Conservation (phyloP, 116 monocot species). For the Thalassia testudinum region DNA sequence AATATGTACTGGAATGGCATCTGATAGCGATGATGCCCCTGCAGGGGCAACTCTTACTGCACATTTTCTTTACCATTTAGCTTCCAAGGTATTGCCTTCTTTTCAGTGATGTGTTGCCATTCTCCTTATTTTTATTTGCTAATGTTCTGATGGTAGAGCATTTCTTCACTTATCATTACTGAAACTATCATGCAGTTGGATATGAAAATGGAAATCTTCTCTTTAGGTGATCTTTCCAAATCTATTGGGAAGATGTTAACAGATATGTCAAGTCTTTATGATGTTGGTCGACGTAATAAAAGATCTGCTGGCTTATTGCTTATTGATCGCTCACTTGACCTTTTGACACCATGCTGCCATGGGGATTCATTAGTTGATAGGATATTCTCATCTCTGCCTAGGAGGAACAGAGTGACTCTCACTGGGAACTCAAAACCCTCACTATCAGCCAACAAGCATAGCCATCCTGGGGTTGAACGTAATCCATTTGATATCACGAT, state of each 20-base stretch:
- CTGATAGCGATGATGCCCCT: slow-evolving; percentile 76
- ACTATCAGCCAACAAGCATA: slow-evolving; percentile 16
- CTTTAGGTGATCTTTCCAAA: slow-evolving; percentile 80
- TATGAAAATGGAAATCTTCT: slow-evolving; percentile 95
- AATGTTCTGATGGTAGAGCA: background rate
- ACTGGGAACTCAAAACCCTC: slow-evolving; percentile 23
- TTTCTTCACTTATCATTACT: background rate
- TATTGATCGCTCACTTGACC: slow-evolving; percentile 93
- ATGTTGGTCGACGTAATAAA: slow-evolving; percentile 81
- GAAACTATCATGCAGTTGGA: slow-evolving; percentile 53
- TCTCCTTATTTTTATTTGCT: background rate
- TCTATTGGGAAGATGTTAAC: slow-evolving; percentile 82
- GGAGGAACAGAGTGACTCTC: slow-evolving; percentile 27
- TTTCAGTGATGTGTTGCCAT: background rate
- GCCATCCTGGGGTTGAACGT: slow-evolving; percentile 15
- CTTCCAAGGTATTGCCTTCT: slow-evolving; percentile 41
- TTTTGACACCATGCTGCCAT: slow-evolving; percentile 88
- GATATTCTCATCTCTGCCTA: slow-evolving; percentile 63
- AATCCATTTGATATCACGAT: slow-evolving; percentile 50
- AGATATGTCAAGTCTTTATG: slow-evolving; percentile 98
- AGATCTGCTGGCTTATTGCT: slow-evolving; percentile 84
- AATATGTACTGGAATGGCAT: slow-evolving; percentile 40
- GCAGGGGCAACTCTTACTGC: slow-evolving; percentile 80
- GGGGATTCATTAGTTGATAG: slow-evolving; percentile 88
- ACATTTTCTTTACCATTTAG: slow-evolving; percentile 82